Base-by-base conservation (phyloP, 2,329 filamentous ascomycete species). In the Sporothrix sp. region DNA sequence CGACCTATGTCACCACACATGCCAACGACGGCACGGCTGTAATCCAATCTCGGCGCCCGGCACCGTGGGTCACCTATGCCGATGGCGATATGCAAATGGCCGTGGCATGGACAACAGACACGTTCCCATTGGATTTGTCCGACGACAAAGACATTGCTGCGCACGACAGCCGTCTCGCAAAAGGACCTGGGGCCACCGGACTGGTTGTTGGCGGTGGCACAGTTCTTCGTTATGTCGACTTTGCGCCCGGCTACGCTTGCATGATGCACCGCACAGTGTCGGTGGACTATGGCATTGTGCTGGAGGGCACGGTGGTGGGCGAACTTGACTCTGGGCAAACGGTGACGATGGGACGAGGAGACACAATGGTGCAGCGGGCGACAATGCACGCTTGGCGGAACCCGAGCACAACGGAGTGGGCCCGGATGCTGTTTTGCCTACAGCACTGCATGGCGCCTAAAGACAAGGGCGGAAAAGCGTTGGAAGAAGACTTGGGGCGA, bases 331-430 rank as follows among this genome's bases (percentile, higher is more conserved):
- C 52, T 13, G 57, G 56, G n/a, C 49, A 54, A 52, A 52, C 52
- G 33, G 40, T 30, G 11, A 37, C 49, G 7, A 42, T 59, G 56
- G 21, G 39, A 13, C 44, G 53, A 14, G 57, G 57, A 33, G 57
- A 59, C 10, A 65, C 70, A 60, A 70, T 61, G 4, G 67, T 68
- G 61, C 67, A 71, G 52, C 70, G 68, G 7, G 66, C 69, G 1
- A 78, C 75, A 3, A 74, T 71, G 64, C 76, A 80, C 60, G 68
- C 68, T 23, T 78, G 75, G 75, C 61, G 65, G 44, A 78, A 79
- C 52, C 60, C 64, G 14, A 72, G 68, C 53, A 54, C 62, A 42
- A 72, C 67, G 13, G 67, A 70, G 44, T 75, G 73, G 73, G 65
- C 70, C 14, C 61, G 73, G 13, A 68, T 75, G 62, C 53, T 62